These are phyloP conservation scores for Nannizziopsis barbatae DNA, from an alignment of 2,329 filamentous ascomycete genomes.

Conservation along the genomic window DNA sequence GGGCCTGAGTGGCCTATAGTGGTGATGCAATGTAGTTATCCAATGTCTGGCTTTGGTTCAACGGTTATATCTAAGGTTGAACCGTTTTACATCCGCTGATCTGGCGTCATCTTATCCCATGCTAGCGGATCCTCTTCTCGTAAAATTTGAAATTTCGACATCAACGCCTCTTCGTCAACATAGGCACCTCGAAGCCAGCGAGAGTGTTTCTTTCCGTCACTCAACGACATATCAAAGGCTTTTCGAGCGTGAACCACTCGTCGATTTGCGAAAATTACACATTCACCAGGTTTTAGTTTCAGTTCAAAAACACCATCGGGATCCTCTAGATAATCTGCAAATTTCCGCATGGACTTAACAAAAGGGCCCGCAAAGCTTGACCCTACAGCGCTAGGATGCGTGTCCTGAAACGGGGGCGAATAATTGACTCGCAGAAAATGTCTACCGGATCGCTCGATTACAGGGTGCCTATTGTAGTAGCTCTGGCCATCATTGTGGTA, in stretches of 20 bases:
- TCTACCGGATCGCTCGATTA: slow-evolving; percentile 36
- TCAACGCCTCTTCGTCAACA: slow-evolving; percentile 55
- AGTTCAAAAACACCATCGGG: slow-evolving; percentile 54
- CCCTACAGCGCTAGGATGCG: not conserved
- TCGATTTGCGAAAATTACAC: slow-evolving; percentile 84
- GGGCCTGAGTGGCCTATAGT: too few relatives aligned
- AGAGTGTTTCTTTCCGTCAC: slow-evolving; percentile 44
- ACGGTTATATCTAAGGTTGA: too few relatives aligned
- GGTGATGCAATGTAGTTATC: too few relatives aligned
- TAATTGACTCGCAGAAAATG: slow-evolving; percentile 47
- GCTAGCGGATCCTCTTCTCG: slow-evolving; percentile 11
- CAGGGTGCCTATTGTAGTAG: slow-evolving; percentile 49
- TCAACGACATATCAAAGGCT: slow-evolving; percentile 50
- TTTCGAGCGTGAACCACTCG: slow-evolving; percentile 73
- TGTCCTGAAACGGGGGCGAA: slow-evolving; percentile 65
- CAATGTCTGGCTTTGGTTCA: not conserved
- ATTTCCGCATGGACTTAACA: slow-evolving; percentile 43
- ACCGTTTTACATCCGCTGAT: not conserved
- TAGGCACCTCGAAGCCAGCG: slow-evolving; percentile 83
- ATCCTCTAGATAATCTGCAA: slow-evolving; percentile 50
- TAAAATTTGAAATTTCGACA: slow-evolving; percentile 38
- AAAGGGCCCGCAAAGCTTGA: slow-evolving; percentile 12
- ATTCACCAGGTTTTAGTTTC: slow-evolving; percentile 68
- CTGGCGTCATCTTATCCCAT: not conserved
- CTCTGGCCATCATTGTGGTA: slow-evolving; percentile 55